A percentile compares a stretch with the other conserved stretches of the same genome.
Evolutionary conservation across 148 eudicot genomes (phyloP).

Genomic region (Diospyros kaki): DNA sequence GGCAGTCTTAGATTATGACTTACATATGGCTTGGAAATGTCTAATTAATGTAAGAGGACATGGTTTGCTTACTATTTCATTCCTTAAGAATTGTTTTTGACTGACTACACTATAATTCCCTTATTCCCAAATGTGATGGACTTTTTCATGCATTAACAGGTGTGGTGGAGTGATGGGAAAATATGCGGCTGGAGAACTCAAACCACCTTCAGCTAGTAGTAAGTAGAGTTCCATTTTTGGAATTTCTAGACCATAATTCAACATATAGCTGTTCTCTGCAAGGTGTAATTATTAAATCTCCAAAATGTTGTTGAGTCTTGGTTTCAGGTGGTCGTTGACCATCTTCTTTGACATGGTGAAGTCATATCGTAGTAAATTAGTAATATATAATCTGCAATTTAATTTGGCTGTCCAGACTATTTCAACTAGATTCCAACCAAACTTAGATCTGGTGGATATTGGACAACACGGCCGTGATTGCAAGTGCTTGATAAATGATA

Average conservation of each 20-base stretch:
- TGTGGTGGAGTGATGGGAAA: conserved; percentile 99
- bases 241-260: neutral
- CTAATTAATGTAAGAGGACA: neutral
- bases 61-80: neutral
- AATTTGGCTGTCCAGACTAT: neutral
- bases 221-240: conserved; percentile 24
- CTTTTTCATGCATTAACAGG: conserved; percentile 33
- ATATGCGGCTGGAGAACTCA: conserved; percentile 94
- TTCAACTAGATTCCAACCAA: neutral
- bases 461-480: neutral
- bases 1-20: too few species aligned
- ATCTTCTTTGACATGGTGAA: neutral
- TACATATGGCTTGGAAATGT: too few species aligned
- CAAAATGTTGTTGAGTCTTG: neutral
- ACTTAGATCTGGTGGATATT: neutral
- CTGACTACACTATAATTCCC: neutral
- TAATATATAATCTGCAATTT: conserved; percentile 3
- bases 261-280: too few species aligned
- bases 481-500: neutral
- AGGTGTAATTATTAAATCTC: neutral
- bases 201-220: conserved; percentile 89
- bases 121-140: neutral
- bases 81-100: neutral
- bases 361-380: neutral
- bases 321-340: neutral